phyloP scores from a whole-genome alignment of 345 rosid genomes.

The Balakata baccata region DNA sequence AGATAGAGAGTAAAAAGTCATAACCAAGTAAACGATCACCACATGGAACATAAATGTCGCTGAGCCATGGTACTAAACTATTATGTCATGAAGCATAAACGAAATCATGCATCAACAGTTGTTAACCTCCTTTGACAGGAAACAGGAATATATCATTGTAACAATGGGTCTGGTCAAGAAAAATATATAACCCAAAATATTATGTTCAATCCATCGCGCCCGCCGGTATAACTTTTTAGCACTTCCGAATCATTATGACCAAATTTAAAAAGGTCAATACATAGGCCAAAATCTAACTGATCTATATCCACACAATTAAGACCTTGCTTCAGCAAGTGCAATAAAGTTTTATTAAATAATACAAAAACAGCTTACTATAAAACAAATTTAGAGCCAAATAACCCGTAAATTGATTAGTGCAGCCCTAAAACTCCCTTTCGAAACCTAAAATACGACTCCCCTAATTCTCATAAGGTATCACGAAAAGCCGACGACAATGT shows the following conservation, averaged over 20 bases:
- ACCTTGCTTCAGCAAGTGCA: neutral
- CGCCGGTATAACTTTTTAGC: neutral
- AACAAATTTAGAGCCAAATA: neutral
- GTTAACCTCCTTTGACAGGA: neutral
- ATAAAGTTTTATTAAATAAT: neutral
- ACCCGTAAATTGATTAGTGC: neutral
- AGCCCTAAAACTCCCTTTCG: neutral
- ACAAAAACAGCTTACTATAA: neutral
- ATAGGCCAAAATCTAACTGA: too few relatives aligned
- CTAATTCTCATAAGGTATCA: neutral
- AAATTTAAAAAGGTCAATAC: neutral
- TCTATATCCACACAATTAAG: neutral
- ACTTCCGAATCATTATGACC: neutral
- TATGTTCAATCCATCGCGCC: neutral
- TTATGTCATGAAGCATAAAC: neutral
- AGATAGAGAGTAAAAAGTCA: neutral
- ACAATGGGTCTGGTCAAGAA: neutral
- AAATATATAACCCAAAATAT: neutral
- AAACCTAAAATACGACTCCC: neutral
- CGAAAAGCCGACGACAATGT: neutral
- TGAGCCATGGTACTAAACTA: neutral
- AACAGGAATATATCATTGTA: neutral
- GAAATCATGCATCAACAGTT: neutral
- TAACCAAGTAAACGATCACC: neutral
- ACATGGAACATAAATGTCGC: neutral